These are phyloP conservation scores for Arthrinium phaeospermum DNA, from an alignment of 2,329 filamentous ascomycete genomes.

Conservation along the genomic window DNA sequence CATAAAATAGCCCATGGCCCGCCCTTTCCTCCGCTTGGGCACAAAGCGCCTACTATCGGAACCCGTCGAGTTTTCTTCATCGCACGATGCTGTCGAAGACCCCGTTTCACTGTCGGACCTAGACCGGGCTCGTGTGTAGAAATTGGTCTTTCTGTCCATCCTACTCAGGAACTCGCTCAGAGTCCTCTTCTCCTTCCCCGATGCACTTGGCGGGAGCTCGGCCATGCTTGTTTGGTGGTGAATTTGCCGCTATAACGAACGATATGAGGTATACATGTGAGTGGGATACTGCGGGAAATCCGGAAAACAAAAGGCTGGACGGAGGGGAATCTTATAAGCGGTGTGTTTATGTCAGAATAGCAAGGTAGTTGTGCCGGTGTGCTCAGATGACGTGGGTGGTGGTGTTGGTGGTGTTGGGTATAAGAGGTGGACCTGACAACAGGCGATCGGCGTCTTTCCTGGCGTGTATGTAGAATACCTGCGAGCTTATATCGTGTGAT, in stretches of 20 bases:
- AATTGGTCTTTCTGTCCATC: background rate
- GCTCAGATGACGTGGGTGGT: slow-evolving; percentile 11
- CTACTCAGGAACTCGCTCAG: background rate
- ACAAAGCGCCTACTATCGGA: background rate
- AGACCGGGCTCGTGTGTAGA: background rate
- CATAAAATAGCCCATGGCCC: slow-evolving; percentile 35
- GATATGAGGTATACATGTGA: background rate
- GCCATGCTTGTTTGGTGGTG: background rate
- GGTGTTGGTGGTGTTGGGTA: background rate
- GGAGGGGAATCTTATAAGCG: background rate
- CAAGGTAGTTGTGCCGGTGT: background rate
- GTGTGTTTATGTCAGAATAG: background rate
- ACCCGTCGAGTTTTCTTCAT: background rate
- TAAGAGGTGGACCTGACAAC: slow-evolving; percentile 6
- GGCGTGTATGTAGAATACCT: background rate
- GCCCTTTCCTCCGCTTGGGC: slow-evolving; percentile 24
- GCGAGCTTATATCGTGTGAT: slow-evolving; percentile 5
- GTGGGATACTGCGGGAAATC: background rate
- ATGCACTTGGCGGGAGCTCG: background rate
- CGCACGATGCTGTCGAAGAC: background rate
- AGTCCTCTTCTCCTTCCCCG: background rate
- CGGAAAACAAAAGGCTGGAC: background rate
- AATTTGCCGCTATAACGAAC: background rate
- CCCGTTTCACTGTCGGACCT: background rate
- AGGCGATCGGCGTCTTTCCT: background rate